Base-by-base conservation (phyloP, 257 asterid species). In the Osmanthus fragrans region DNA sequence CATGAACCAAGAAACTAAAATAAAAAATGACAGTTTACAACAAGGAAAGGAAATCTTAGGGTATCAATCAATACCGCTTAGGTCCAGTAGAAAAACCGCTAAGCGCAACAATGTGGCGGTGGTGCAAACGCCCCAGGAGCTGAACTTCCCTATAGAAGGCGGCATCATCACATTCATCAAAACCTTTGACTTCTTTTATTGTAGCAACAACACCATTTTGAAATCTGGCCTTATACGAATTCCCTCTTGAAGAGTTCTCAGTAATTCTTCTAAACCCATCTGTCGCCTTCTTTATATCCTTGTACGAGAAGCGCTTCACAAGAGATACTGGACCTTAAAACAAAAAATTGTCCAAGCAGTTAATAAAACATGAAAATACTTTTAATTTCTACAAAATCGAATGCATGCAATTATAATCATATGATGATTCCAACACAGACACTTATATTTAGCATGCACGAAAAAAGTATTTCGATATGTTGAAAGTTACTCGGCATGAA, bases 281-380 rank as follows among this genome's bases (percentile, higher is more conserved):
- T 0, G 99, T 92, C 34, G 98, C 99, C 86, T 83, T 94, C 93
- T 92, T 94, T 87, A 94, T 82, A 64, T 92, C 97, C 74, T 83
- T 91, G 80, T 90, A 89, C 7, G 97, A 90, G 83, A 83, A 92
- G 73, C 86, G 82, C 76, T 85, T 92, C 81, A 92, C 79, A 42
- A 90, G 84, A 47, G 85, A 82, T 12, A 90, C 82, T 16, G 86
- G 73, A 76, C 92, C 97, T 89, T 78, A 32, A 79, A 80, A 29
- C 65, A 3, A 79, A 71, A 1, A 15, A 56, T 5, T 29, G 18
- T n/a, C 66, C 32, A 78, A 67, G 54, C n/a, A 65, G 77, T 51
- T 36, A 74, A 12, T 40, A 40, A 36, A 40, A 40, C 49, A 10
- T 40, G 16, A 3, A 12, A 40, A 40, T 40, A 10, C 11, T 40